A percentile compares a stretch with the other conserved stretches of the same genome.
Evolutionary conservation across 129 eudicot species (phyloP).

Genomic region (Pulicaria dysenterica): DNA sequence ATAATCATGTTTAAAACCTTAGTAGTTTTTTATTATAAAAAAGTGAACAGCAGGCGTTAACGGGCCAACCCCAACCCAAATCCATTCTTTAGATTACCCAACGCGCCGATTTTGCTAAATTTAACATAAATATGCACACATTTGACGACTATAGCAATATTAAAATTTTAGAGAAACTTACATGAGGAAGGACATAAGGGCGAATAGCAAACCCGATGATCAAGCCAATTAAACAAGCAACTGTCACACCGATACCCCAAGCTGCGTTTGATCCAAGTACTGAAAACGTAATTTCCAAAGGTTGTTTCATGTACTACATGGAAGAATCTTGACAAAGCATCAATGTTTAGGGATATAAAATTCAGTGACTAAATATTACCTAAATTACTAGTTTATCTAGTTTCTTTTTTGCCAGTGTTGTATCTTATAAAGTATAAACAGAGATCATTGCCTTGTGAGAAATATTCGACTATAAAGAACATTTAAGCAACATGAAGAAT

Average conservation of each 20-base stretch:
- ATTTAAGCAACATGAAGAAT: too few species aligned
- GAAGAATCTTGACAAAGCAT: not conserved
- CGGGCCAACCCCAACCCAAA: not conserved
- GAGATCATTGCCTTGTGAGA: too few species aligned
- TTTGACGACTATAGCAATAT: not conserved
- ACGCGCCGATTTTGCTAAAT: not conserved
- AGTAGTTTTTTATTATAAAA: too few species aligned
- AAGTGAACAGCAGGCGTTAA: too few species aligned
- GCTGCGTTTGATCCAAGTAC: conserved; percentile 49
- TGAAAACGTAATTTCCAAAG: conserved; percentile 28
- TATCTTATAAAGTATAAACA: too few species aligned
- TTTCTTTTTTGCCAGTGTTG: too few species aligned
- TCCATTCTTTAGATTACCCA: not conserved
- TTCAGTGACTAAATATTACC: too few species aligned
- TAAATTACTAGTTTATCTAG: too few species aligned
- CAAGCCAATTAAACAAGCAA: conserved; percentile 58
- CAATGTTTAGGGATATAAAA: too few species aligned
- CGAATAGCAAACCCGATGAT: conserved; percentile 61
- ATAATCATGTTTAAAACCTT: too few species aligned
- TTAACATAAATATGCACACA: not conserved
- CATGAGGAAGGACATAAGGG: conserved; percentile 64
- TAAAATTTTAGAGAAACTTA: conserved; percentile 44
- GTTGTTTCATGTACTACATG: not conserved
- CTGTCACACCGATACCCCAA: conserved; percentile 56
- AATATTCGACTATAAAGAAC: too few species aligned